Evolutionary conservation across 2,329 filamentous ascomycete genomes (phyloP), one percentile per base, ranked within the genome.

Genomic region (Penicillium sp.): DNA sequence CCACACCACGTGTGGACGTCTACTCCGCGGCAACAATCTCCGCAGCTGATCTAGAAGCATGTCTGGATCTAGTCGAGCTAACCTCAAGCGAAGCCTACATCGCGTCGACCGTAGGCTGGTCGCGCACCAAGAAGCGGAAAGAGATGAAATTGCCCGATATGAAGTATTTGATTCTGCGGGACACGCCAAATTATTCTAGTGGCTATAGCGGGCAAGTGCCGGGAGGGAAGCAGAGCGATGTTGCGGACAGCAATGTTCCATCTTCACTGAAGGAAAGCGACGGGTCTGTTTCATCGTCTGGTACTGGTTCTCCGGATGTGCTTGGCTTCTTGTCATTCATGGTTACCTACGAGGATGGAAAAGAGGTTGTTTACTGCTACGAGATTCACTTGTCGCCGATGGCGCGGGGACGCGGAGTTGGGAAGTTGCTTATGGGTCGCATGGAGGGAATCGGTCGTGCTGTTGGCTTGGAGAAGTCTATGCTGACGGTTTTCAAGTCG

Each of bases 291-390:
- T 17, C 32, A 12, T 9, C 24, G 12, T 8, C 19, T 24, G 5
- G 7, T 12, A 4, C 28, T 3, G 4, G 3, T 32, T 40, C 17
- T 38, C 29, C 51, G 8, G 19, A 28, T 9, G 53, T 72, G 6
- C 47, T 64, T 2, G 75, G 70, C 1, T 76, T 80, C 57, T 58
- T 77, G 15, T 79, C 76, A 4, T 79, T 79, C 61, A 77, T 79
- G 75, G 64, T 79, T 52, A 78, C 75, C n/a, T 72, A 77, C 48
- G 78, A 80, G 55, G 77, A 79, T 48, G 69, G 69, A 4, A 64
- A 73, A 19, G 72, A 78, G 12, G 80, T 83, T 6, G 53, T 81
- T n/a, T 84, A 83, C 61, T 75, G 81, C 57, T 84, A 83, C 64
- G 81, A 84, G 62, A 72, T 84, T 12, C 81, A 83, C 56, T 69